Evolutionary conservation across 192 early-diverging fungal species (phyloP), one percentile per base, ranked within the genome.

Genomic region (Entomortierella lignicola): DNA sequence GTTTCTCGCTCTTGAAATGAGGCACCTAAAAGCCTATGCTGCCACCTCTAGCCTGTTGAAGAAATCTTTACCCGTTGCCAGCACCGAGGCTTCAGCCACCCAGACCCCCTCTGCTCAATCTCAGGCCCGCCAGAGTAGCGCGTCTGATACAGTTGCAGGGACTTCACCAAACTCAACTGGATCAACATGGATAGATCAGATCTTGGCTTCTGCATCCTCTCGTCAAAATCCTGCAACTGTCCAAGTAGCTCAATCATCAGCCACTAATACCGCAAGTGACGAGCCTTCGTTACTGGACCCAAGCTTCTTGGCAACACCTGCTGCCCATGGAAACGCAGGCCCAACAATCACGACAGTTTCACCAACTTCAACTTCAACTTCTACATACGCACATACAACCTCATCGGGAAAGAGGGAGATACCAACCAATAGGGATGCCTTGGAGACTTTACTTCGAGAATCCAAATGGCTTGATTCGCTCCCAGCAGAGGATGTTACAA

Each of bases 401-500:
- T 2, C 52, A 25, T 11, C 30, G 13, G 31, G 13, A 13, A 65
- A 54, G 55, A 57, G 50, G 7, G 72, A 66, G 13, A 29, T 31
- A 2, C 54, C 26, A 11, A 23, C 52, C 17, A 79, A 79, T 37
- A 69, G 39, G 43, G 75, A 79, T 13, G 66, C 57, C 4, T 21
- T 79, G 4, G 66, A 79, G 25, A 66, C 75, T 1, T 20, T 79
- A 0, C 61, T 34, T 17, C 62, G 75, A 15, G 75, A 79, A 65
- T 79, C 75, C 0, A 58, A 57, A 47, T 79, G 75, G 75, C 47
- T 79, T 41, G 75, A 79, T 26, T 47, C 67, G 17, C 60, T 79
- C 42, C 50, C 47, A 44, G 67, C 62, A 2, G 75, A 79, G 41
- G 75, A 79, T 41, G 55, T 57, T 2, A 79, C 75, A 2, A 68